phyloP scores from a whole-genome alignment of 257 asterid genomes.

The Lantana camara region DNA sequence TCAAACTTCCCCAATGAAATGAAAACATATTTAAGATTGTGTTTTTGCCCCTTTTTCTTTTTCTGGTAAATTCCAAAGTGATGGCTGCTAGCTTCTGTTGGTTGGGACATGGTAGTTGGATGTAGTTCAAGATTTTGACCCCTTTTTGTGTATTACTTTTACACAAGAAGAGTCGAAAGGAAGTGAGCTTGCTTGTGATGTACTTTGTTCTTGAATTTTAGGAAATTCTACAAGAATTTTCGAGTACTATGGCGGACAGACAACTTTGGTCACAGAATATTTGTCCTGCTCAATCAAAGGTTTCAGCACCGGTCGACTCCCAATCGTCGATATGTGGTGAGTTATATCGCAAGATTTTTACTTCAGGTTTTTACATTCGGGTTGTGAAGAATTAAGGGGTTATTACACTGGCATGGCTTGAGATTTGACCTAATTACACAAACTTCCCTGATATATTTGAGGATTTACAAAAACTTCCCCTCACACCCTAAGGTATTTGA shows the following conservation, averaged over 20 bases:
- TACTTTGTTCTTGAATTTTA: slow-evolving; percentile 21
- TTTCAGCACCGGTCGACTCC: slow-evolving; percentile 44
- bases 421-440: no score
- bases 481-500: no score
- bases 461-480: no score
- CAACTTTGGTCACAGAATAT: slow-evolving; percentile 40
- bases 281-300: slow-evolving; percentile 33
- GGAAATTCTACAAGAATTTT: slow-evolving; percentile 40
- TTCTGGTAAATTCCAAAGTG: slow-evolving; percentile 9
- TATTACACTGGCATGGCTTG: no score
- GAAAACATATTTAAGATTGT: not conserved
- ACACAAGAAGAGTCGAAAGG: no score
- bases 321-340: slow-evolving; percentile 63
- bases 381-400: no score
- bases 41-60: not conserved
- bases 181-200: not conserved
- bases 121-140: slow-evolving; percentile 1
- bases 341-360: slow-evolving; percentile 7
- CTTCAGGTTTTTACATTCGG: no score
- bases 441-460: no score
- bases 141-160: not conserved
- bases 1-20: slow-evolving; percentile 11
- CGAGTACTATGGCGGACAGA: slow-evolving; percentile 31
- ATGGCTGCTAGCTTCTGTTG: not conserved
- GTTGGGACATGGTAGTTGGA: not conserved